Conservation (phyloP, 495 filamentous ascomycete species). For the Penicillium roqueforti region DNA sequence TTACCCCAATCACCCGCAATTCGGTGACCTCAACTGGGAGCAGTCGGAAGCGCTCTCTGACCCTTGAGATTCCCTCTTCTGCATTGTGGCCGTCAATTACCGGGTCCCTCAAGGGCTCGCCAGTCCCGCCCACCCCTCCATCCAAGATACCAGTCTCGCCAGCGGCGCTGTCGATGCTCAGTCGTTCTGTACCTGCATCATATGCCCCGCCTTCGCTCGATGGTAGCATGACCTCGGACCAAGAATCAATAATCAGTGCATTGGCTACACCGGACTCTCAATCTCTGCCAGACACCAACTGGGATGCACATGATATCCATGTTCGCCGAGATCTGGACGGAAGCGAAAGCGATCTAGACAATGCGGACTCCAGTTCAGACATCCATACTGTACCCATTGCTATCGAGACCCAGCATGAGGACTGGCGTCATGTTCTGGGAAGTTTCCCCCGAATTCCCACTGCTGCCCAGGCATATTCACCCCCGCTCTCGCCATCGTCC, state of each 20-base stretch:
- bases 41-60: slow-evolving; percentile 55
- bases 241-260: slow-evolving; percentile 71
- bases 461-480: slow-evolving; percentile 15
- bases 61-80: slow-evolving; percentile 68
- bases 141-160: slow-evolving; percentile 75
- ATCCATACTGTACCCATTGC: slow-evolving; percentile 33
- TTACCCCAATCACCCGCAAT: slow-evolving; percentile 36
- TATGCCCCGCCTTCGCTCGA: slow-evolving; percentile 84
- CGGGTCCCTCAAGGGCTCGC: slow-evolving; percentile 54
- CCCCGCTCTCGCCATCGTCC: slow-evolving; percentile 2
- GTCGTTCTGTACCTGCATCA: slow-evolving; percentile 61
- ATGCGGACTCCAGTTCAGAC: slow-evolving; percentile 11
- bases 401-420: slow-evolving; percentile 33
- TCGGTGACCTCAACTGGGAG: slow-evolving; percentile 39
- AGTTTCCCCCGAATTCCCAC: slow-evolving; percentile 35
- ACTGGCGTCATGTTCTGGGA: slow-evolving; percentile 40
- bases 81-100: slow-evolving; percentile 54
- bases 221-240: slow-evolving; percentile 81
- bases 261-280: slow-evolving; percentile 75
- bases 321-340: slow-evolving; percentile 31
- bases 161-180: slow-evolving; percentile 63
- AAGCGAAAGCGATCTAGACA: slow-evolving; percentile 18
- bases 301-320: slow-evolving; percentile 36
- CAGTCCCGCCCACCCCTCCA: slow-evolving; percentile 70
- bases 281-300: slow-evolving; percentile 47